Base-by-base conservation (phyloP, 2,329 filamentous ascomycete genomes). In the Epichloe elymi region DNA sequence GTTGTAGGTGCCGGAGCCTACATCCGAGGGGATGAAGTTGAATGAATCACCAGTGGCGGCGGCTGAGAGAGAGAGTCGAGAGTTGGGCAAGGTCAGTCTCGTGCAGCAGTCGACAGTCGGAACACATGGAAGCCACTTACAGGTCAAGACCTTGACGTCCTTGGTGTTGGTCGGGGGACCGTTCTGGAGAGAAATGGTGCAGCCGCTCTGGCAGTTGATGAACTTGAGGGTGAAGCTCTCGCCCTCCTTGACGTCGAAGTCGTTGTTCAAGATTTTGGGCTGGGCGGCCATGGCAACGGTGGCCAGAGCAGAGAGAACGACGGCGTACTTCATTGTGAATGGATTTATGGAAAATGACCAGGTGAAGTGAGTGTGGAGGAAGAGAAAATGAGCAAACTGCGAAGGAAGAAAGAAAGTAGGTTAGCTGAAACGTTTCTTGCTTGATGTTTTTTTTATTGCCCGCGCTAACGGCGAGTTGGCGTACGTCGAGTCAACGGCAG, bases 251-350 rank as follows among this genome's bases (percentile, higher is more conserved):
- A 67, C 54, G 2, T 58, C 39, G 52, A 63, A 67, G 4, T 53
- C 33, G 30, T 49, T 54, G 65, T 69, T 69, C 58, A 58, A 55
- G 59, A 69, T 60, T 19, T 46, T 30, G 46, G 66, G 65, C 55
- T 58, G 47, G 44, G 64, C 66, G 49, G 60, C 35, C 51, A 52
- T 63, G 48, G 57, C 52, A 54, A 56, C 55, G 53, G 58, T 63
- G 42, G 65, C 46, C 57, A 63, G 56, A 54, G 61, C 58, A 49
- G 66, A 41, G 50, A 60, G 53, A 57, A 57, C 60, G 57, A 62
- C 33, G 49, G 65, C 61, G 58, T 60, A 65, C 65, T 68, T 67
- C 66, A 69, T 69, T 53, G 58, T 66, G 63, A 37, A 17, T 33
- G 12, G 23, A n/a, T 5, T 3, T 19, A 19, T 39, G 26, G 26